Percentiles rank a stretch among this genome's conserved stretches.
These are phyloP conservation scores for Cyberlindnera xishuangbannaensis DNA, from an alignment of 805 yeast genomes.

Conservation along the genomic window DNA sequence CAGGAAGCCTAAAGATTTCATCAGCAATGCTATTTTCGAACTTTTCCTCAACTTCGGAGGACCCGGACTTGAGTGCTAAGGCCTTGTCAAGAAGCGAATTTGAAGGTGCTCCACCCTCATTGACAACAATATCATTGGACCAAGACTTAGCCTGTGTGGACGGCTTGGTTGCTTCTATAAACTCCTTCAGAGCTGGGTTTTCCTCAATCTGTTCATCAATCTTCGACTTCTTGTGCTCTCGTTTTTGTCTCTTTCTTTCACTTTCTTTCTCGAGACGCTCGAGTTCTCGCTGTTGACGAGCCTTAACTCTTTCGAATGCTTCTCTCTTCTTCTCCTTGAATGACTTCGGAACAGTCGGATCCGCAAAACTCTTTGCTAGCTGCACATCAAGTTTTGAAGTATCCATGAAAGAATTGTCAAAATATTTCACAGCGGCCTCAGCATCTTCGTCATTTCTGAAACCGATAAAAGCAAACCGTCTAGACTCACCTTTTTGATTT, in stretches of 20 bases:
- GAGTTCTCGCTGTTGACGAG: constrained; percentile 44
- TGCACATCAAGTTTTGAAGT: constrained; percentile 76
- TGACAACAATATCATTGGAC: constrained; percentile 44
- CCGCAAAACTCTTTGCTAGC: constrained; percentile 80
- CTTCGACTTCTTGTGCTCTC: constrained; percentile 22
- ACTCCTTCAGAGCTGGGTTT: constrained; percentile 72
- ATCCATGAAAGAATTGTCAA: constrained; percentile 73
- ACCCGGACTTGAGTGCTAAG: constrained; percentile 29
- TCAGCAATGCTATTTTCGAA: constrained; percentile 22
- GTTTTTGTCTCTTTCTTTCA: constrained; percentile 28
- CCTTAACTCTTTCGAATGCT: constrained; percentile 38
- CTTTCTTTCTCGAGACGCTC: constrained; percentile 34
- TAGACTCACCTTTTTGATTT: constrained; percentile 76
- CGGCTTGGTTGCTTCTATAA: constrained; percentile 78
- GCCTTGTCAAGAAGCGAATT: constrained; percentile 37
- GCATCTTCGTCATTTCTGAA: constrained; percentile 74
- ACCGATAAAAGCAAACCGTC: constrained; percentile 93
- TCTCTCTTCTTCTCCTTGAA: constrained; percentile 49
- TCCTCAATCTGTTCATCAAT: constrained; percentile 58
- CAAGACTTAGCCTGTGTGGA: constrained; percentile 64
- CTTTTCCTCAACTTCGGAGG: constrained; percentile 6
- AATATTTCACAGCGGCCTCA: constrained; percentile 65
- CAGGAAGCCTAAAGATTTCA: constrained; percentile 25
- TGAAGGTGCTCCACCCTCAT: constrained; percentile 28
- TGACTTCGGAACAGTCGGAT: constrained; percentile 72